Evolutionary conservation across 192 early-diverging fungal species (phyloP), one percentile per base, ranked within the genome.

Genomic region (Rhizophagus clarus): DNA sequence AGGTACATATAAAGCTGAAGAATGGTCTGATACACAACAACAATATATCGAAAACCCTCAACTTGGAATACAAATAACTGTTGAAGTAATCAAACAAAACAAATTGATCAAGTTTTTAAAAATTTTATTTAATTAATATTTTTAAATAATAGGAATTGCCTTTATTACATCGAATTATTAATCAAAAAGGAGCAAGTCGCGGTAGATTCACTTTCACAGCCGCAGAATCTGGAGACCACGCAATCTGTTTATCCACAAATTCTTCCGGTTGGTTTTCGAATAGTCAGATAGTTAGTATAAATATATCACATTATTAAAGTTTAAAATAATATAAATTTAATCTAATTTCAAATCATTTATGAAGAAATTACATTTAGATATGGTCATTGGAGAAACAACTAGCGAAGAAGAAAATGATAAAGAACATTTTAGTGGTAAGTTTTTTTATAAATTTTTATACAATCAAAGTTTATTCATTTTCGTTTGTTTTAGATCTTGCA

Each of bases 201-300:
- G 97, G 97, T 64, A 90, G 92, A 81, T 98, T 98, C 81, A 93
- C 92, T 45, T 99, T 99, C 80, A 97, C 95, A 15, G 91, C 97
- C 26, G 88, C 93, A 29, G 94, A 94, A 73, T 88, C 93, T 47
- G 97, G 97, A 63, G 92, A 97, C 81, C 97, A 99, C 85, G 85
- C 89, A 22, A 95, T 99, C 71, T 99, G 98, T 85, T 85, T 99
- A 70, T 90, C 88, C 79, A 88, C 89, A 12, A 87, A 85, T 4
- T 84, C 89, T 22, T 83, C 88, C 42, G 87, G 89, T n/a, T 96
- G 94, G 94, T 91, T 96, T 84, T 87, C 89, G 29, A 87, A 89
- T 22, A 84, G 87, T 66, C 89, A 90, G 79, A 91, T 89, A 31
- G 93, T 95, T 87, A 31, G 84, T 70, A 24, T 20, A 63, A 4